Conservation (phyloP, 1,284 basidiomycete species). For the Moesziomyces parantarcticus region DNA sequence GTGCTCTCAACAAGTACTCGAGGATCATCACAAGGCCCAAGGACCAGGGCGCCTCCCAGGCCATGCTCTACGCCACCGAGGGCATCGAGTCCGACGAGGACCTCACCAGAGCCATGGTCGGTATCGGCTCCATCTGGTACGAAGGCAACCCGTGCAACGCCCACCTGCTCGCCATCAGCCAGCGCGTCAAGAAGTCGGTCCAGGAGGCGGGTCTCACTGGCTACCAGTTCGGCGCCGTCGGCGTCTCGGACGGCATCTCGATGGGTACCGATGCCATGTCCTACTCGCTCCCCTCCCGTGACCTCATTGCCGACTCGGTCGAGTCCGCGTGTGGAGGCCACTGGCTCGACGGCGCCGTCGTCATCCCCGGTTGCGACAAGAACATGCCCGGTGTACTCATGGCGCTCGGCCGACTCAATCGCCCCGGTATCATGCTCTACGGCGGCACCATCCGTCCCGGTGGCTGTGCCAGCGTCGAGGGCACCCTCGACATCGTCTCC, state of each 20-base stretch:
- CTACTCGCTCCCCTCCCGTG: slow-evolving; percentile 65
- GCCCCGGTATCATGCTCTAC: slow-evolving; percentile 67
- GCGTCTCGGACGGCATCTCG: slow-evolving; percentile 66
- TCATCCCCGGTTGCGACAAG: slow-evolving; percentile 67
- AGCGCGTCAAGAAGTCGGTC: slow-evolving; percentile 60
- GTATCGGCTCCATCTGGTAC: slow-evolving; percentile 66
- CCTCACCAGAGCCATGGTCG: slow-evolving; percentile 65
- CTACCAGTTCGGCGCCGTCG: slow-evolving; percentile 67
- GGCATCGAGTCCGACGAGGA: slow-evolving; percentile 64
- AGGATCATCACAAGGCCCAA: slow-evolving; percentile 65
- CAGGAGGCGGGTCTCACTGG: slow-evolving; percentile 64
- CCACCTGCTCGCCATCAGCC: slow-evolving; percentile 64
- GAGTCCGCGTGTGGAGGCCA: slow-evolving; percentile 65
- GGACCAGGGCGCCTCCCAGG: slow-evolving; percentile 67
- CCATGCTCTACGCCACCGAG: slow-evolving; percentile 67
- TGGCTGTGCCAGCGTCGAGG: slow-evolving; percentile 48
- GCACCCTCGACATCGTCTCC: slow-evolving; percentile 64
- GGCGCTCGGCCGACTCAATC: slow-evolving; percentile 65
- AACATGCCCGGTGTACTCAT: slow-evolving; percentile 68
- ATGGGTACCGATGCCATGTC: slow-evolving; percentile 67
- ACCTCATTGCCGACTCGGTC: slow-evolving; percentile 66
- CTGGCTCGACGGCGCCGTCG: slow-evolving; percentile 66
- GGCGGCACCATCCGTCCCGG: slow-evolving; percentile 67
- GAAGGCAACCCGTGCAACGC: slow-evolving; percentile 67
- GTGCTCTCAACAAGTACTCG: slow-evolving; percentile 63